Conservation (phyloP, 805 yeast genomes). For the Wickerhamomyces pijperi region DNA sequence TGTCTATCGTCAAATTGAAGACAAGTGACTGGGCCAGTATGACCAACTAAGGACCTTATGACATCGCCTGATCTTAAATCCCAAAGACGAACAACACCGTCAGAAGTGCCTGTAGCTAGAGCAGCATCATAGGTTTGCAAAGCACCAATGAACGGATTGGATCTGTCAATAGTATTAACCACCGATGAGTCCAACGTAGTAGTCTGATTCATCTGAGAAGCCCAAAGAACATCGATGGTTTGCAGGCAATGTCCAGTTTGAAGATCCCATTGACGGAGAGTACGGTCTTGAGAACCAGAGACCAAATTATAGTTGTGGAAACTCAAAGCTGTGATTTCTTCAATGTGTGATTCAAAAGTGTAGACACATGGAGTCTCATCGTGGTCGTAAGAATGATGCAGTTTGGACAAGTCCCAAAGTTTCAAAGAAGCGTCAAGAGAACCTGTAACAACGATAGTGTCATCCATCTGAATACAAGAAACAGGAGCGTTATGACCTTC, state of each 20-base stretch:
- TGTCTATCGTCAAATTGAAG: constrained; percentile 60
- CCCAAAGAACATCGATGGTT: constrained; percentile 61
- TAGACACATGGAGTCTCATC: constrained; percentile 27
- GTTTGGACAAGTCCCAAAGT: constrained; percentile 42
- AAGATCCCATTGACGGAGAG: constrained; percentile 70
- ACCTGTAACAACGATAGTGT: constrained; percentile 39
- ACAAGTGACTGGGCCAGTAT: constrained; percentile 56
- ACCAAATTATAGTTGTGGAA: constrained; percentile 43
- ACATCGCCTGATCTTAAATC: constrained; percentile 64
- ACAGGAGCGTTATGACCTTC: constrained; percentile 55
- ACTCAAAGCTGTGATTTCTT: constrained; percentile 52
- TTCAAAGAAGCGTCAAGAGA: constrained; percentile 52
- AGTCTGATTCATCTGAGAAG: constrained; percentile 24
- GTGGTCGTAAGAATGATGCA: constrained; percentile 8
- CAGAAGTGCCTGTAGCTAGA: constrained; percentile 67
- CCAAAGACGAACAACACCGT: constrained; percentile 68
- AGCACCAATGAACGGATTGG: constrained; percentile 44
- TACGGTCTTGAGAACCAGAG: constrained; percentile 61
- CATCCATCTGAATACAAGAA: constrained; percentile 47
- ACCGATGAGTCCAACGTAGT: constrained; percentile 7
- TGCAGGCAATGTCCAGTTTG: constrained; percentile 55
- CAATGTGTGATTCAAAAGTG: constrained; percentile 55
- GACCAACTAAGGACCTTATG: constrained; percentile 50
- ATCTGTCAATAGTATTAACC: constrained; percentile 6
- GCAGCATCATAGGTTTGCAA: constrained; percentile 69